Conservation (phyloP, 1,139 yeast species). For the Scheffersomyces segobiensis region DNA sequence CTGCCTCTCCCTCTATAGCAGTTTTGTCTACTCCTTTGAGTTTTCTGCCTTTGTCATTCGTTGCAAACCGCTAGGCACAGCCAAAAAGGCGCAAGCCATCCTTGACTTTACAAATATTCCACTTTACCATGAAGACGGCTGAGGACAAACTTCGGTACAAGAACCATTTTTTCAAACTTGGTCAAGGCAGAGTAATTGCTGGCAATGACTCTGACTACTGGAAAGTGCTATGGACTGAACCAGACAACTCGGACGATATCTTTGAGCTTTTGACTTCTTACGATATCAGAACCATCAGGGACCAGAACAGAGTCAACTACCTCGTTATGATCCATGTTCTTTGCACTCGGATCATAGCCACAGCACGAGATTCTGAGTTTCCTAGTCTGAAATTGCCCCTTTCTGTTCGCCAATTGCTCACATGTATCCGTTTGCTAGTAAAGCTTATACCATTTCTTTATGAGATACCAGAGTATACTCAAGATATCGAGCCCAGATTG, state of each 20-base stretch:
- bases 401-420: slow-evolving; percentile 33
- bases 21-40: not conserved
- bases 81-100: not conserved
- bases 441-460: slow-evolving; percentile 67
- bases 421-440: slow-evolving; percentile 66
- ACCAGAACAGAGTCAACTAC: slow-evolving; percentile 57
- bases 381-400: slow-evolving; percentile 1
- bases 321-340: slow-evolving; percentile 51
- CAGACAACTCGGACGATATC: slow-evolving; percentile 48
- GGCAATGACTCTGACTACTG: slow-evolving; percentile 51
- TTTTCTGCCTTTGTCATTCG: not conserved
- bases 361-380: slow-evolving; percentile 1
- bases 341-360: slow-evolving; percentile 27
- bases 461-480: slow-evolving; percentile 45
- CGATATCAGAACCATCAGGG: slow-evolving; percentile 63
- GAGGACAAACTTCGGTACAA: slow-evolving; percentile 67
- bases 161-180: slow-evolving; percentile 62
- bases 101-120: not conserved
- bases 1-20: not conserved
- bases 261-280: slow-evolving; percentile 42
- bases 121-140: slow-evolving; percentile 58
- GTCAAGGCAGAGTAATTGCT: slow-evolving; percentile 54
- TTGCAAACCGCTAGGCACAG: not conserved
- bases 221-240: slow-evolving; percentile 39
- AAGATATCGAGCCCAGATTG: slow-evolving; percentile 39